phyloP scores from a whole-genome alignment of 495 filamentous ascomycete genomes.

The Aspergillus leporis region DNA sequence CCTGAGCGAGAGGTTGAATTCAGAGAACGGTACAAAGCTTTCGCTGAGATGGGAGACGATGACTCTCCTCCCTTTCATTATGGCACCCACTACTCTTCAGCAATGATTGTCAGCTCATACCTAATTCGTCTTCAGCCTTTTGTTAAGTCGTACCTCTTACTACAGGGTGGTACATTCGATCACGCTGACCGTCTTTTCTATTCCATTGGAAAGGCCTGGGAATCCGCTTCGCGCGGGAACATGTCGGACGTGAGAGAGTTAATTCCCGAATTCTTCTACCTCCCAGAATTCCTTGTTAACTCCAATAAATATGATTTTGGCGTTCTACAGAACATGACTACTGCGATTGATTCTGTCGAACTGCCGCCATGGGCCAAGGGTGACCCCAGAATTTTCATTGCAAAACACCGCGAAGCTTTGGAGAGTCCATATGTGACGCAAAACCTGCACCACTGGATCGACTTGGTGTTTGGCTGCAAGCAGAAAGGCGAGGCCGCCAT shows the following conservation, averaged over 20 bases:
- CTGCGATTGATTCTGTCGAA: conserved; percentile 76
- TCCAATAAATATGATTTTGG: conserved; percentile 94
- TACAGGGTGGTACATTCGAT: conserved; percentile 95
- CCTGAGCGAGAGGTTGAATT: conserved; percentile 72
- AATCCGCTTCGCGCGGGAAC: conserved; percentile 83
- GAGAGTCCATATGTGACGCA: conserved; percentile 93
- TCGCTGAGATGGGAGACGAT: conserved; percentile 88
- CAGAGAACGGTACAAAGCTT: conserved; percentile 76
- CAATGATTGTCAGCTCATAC: conserved; percentile 97
- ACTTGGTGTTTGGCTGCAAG: conserved; percentile 92
- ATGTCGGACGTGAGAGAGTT: conserved; percentile 93
- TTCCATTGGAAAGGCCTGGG: conserved; percentile 88
- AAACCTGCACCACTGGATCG: conserved; percentile 92
- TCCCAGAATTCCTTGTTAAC: conserved; percentile 91
- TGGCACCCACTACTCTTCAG: conserved; percentile 97
- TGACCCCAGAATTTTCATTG: conserved; percentile 92
- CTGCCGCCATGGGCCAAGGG: conserved; percentile 97
- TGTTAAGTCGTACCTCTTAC: conserved; percentile 92
- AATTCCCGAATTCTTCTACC: conserved; percentile 94
- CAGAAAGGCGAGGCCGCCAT: conserved; percentile 92
- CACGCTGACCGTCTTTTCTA: conserved; percentile 95
- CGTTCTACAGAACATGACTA: conserved; percentile 72
- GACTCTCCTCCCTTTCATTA: conserved; percentile 87
- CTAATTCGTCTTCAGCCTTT: conserved; percentile 94
- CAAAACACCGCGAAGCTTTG: conserved; percentile 89